These are phyloP conservation scores for Achlya hypogyna DNA, from an alignment of 352 stramenopile genomes.

Conservation along the genomic window DNA sequence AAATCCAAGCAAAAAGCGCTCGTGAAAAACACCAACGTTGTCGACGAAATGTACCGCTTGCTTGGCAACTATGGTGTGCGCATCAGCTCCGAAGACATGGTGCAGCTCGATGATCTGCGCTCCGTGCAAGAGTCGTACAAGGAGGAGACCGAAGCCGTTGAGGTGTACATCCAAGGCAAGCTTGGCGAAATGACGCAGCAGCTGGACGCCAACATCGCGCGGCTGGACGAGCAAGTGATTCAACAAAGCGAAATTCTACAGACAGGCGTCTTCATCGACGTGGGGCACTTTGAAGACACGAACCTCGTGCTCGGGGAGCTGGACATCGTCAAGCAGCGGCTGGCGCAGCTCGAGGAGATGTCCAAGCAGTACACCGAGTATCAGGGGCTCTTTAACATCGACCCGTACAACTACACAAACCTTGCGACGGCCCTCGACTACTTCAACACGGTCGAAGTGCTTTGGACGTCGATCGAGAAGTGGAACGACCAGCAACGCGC, in stretches of 20 bases:
- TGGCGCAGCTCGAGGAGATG: constrained; percentile 81
- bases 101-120: constrained; percentile 85
- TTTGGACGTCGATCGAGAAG: constrained; percentile 79
- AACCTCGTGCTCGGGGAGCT: constrained; percentile 69
- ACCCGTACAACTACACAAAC: constrained; percentile 85
- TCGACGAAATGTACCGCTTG: constrained; percentile 91
- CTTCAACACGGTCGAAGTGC: constrained; percentile 66
- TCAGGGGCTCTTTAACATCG: constrained; percentile 86
- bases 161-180: constrained; percentile 74
- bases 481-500: constrained; percentile 77
- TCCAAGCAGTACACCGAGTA: constrained; percentile 89
- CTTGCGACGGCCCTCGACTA: constrained; percentile 81
- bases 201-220: constrained; percentile 88
- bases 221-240: constrained; percentile 86
- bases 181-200: constrained; percentile 88
- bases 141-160: constrained; percentile 78
- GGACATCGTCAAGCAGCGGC: constrained; percentile 65
- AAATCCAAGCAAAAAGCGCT: constrained; percentile 75
- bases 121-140: constrained; percentile 82
- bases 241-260: constrained; percentile 77
- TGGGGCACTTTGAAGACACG: constrained; percentile 79
- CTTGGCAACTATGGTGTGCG: constrained; percentile 86
- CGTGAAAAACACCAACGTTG: constrained; percentile 78
- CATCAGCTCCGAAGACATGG: constrained; percentile 89
- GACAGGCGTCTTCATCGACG: constrained; percentile 81